Base-by-base conservation (phyloP, 2,329 filamentous ascomycete genomes). In the Trichophyton equinum region DNA sequence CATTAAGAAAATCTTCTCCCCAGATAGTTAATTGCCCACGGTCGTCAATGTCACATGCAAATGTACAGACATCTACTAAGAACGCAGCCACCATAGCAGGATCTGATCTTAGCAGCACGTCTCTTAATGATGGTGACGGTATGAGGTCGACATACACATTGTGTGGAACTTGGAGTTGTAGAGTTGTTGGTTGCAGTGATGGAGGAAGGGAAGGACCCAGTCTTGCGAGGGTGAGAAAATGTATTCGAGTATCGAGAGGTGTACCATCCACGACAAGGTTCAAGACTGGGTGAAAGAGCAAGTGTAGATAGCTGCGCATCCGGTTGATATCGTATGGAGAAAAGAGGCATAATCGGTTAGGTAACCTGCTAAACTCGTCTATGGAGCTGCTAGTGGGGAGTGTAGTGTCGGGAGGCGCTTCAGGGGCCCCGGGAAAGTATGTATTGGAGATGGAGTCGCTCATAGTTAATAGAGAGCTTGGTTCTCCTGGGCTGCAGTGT, bases 111-210 rank as follows among this genome's bases (percentile, higher is more conserved):
- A 76, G 70, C 5, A 77, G 65, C 4, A 70, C 67, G 56, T 76
- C 73, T 51, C 75, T 69, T n/a, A 77, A 66, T 5, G 65, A 63
- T 3, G 72, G 73, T 6, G 74, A 76, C 9, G 75, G 73, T 18
- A 77, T 68, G 68, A 76, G 68, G 62, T 77, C 75, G 60, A 77
- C 75, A 58, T 72, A 75, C 58, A 71, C 73, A 63, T 74, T 74
- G 61, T 77, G 75, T 15, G 74, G 70, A 2, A 69, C 75, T 25
- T 70, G 68, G 4, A 77, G 69, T 61, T 77, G 75, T 27, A 70
- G 64, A 61, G 70, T 67, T n/a, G 68, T 74, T 3, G 75, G 75
- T 63, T 72, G 73, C 5, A 77, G 64, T 7, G 68, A 57, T 18
- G 53, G 59, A 1, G 74, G 74, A 18, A 77, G 66, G 4, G 66